Percentiles rank a stretch among this genome's conserved stretches.
Conservation (phyloP, 495 filamentous ascomycete genomes). For the Tetracladium setigerum region DNA sequence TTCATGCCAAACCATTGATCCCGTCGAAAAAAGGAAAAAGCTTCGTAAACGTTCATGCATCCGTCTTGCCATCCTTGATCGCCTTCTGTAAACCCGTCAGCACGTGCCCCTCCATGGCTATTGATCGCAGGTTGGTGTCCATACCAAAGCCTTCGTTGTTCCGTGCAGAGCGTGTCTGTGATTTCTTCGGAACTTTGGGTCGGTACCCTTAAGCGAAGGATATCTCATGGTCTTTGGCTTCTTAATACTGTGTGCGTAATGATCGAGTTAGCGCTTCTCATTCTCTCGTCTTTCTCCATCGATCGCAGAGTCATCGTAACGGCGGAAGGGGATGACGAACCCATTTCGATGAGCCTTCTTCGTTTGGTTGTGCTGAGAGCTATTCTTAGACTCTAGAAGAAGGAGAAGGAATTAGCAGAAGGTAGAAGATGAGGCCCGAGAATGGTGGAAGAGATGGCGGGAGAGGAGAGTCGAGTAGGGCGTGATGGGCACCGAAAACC, state of each 20-base stretch:
- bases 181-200: constrained; percentile 99
- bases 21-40: constrained; percentile 9
- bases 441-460: no score
- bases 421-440: no score
- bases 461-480: no score
- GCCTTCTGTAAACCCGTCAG: constrained; percentile 75
- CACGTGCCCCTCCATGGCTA: constrained; percentile 18
- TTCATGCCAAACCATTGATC: constrained; percentile 13
- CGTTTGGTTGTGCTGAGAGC: constrained; percentile 39
- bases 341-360: constrained; percentile 98
- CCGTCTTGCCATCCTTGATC: constrained; percentile 91
- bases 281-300: no score
- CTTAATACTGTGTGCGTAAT: constrained; percentile 72
- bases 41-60: constrained; percentile 58
- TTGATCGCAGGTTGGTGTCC: constrained; percentile 33
- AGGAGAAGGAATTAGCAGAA: no score
- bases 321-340: constrained; percentile 43
- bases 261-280: no score
- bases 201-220: constrained; percentile 95
- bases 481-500: no score
- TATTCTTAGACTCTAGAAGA: constrained; percentile 12
- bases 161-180: constrained; percentile 98
- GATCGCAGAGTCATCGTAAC: no score
- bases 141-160: constrained; percentile 94
- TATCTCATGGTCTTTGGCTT: constrained; percentile 99